Percentiles rank a stretch among this genome's conserved stretches.
These are phyloP conservation scores for Volvox reticuliferus DNA, from an alignment of 139 green algal species.

Conservation along the genomic window DNA sequence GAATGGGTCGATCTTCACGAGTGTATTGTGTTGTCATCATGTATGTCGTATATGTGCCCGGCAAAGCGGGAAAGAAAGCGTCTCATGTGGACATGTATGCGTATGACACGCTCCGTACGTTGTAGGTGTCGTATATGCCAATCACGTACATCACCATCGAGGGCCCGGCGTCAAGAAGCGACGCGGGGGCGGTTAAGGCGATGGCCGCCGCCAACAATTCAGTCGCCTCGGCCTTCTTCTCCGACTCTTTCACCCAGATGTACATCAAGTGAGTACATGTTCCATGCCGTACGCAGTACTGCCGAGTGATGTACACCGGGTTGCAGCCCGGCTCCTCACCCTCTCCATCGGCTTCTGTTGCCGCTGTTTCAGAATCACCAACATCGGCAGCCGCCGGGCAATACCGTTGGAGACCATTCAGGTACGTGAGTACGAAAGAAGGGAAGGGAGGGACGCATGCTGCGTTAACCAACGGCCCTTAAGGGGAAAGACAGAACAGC, in stretches of 20 bases:
- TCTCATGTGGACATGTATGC: no score
- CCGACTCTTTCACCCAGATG: slow-evolving; percentile 73
- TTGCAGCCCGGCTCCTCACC: no score
- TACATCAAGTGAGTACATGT: slow-evolving; percentile 64
- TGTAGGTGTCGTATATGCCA: slow-evolving; percentile 71
- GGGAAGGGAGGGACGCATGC: neutral
- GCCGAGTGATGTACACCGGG: no score
- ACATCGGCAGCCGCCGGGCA: slow-evolving; percentile 51
- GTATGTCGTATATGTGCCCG: no score
- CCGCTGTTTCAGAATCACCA: slow-evolving; percentile 61
- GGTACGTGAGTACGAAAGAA: neutral
- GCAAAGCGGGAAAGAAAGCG: no score
- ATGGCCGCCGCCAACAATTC: neutral
- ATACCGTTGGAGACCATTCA: slow-evolving; percentile 49
- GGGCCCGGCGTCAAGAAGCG: neutral
- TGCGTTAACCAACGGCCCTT: no score
- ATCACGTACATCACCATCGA: slow-evolving; percentile 54
- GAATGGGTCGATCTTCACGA: no score
- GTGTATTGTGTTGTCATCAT: no score
- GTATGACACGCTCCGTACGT: no score
- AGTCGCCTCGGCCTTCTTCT: slow-evolving; percentile 28
- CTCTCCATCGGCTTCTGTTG: neutral
- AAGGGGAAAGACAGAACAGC: no score
- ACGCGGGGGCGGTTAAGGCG: neutral
- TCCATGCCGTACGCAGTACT: neutral